These are phyloP conservation scores for Hymenoscyphus linearis DNA, from an alignment of 2,329 filamentous ascomycete species.

Conservation along the genomic window DNA sequence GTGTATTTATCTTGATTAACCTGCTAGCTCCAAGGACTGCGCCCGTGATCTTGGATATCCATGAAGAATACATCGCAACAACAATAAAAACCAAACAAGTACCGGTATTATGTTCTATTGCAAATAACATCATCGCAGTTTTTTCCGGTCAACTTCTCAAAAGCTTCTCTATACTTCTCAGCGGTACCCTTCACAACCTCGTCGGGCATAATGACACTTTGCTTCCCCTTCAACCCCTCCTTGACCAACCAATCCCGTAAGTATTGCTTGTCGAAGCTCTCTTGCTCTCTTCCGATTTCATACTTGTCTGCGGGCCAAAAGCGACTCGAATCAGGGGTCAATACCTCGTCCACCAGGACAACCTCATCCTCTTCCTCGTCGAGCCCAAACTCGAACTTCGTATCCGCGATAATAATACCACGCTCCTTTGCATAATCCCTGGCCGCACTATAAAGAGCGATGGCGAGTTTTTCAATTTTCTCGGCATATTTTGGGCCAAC, in stretches of 20 bases:
- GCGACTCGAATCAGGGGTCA: slow-evolving; percentile 75
- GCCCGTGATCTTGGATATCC: too few species aligned
- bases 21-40: too few species aligned
- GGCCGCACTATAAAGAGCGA: slow-evolving; percentile 55
- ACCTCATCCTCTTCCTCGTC: slow-evolving; percentile 54
- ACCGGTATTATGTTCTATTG: neutral
- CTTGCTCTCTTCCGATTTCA: slow-evolving; percentile 66
- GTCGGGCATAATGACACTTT: slow-evolving; percentile 64
- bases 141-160: slow-evolving; percentile 59
- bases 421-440: slow-evolving; percentile 48
- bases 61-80: too few species aligned
- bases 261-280: slow-evolving; percentile 85
- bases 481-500: slow-evolving; percentile 54
- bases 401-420: slow-evolving; percentile 69
- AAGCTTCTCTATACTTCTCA: slow-evolving; percentile 72
- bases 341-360: slow-evolving; percentile 65
- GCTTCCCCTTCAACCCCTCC: slow-evolving; percentile 69
- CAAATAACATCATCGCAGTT: slow-evolving; percentile 33
- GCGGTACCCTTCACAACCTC: slow-evolving; percentile 65
- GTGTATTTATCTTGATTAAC: too few species aligned
- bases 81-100: too few species aligned
- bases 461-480: slow-evolving; percentile 51
- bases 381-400: slow-evolving; percentile 69
- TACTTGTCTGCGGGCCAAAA: slow-evolving; percentile 81
- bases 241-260: slow-evolving; percentile 75